Conservation (phyloP, 768 basidiomycete genomes). For the Calvatia gigantea region DNA sequence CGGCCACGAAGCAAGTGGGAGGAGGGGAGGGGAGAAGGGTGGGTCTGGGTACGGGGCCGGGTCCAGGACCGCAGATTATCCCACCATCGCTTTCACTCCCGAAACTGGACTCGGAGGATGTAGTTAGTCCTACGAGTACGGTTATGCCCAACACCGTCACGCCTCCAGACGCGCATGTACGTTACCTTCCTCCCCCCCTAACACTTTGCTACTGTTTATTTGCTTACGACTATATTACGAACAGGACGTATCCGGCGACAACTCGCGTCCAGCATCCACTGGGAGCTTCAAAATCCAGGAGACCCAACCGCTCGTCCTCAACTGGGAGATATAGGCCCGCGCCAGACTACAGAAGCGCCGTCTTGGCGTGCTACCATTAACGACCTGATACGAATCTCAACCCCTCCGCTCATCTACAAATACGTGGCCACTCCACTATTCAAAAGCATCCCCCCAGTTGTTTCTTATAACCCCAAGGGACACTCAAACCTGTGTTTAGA, state of each 20-base stretch:
- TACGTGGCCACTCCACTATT: too few species aligned
- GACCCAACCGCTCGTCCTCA: constrained; percentile 20
- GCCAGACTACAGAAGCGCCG: too few species aligned
- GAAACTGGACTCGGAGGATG: neutral
- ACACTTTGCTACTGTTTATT: neutral
- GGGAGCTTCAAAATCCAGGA: constrained; percentile 19
- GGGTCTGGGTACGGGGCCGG: neutral
- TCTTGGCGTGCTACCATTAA: too few species aligned
- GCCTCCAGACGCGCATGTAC: neutral
- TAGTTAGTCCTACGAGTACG: neutral
- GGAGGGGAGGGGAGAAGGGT: neutral
- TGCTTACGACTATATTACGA: neutral
- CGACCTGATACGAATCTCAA: too few species aligned
- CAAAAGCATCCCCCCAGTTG: too few species aligned
- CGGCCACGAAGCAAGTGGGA: neutral
- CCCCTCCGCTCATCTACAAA: too few species aligned
- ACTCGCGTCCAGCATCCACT: constrained; percentile 4
- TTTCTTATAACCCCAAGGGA: too few species aligned
- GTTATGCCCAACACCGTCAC: neutral
- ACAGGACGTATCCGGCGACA: neutral
- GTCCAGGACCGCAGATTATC: neutral
- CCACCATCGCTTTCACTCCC: neutral
- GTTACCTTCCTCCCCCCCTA: neutral
- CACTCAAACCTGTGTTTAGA: too few species aligned
- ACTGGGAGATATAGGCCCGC: constrained; percentile 8